These are phyloP conservation scores for Aspergillus heteromorphus DNA, from an alignment of 495 filamentous ascomycete species.

Conservation along the genomic window DNA sequence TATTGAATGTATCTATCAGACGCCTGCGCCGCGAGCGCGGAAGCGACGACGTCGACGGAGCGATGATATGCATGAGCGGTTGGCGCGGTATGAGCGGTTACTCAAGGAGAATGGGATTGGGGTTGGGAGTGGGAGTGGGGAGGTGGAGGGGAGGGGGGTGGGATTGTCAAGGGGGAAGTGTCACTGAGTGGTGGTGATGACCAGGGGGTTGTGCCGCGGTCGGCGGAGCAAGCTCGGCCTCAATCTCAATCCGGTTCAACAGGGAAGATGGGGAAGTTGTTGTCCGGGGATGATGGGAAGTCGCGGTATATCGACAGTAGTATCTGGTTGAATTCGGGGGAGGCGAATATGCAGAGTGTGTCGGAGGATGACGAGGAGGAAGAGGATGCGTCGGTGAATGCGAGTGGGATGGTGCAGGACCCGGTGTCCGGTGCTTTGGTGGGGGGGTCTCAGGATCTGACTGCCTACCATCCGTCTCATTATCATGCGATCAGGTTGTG, in stretches of 20 bases:
- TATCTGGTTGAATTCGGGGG: slow-evolving; percentile 13
- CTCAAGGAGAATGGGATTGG: slow-evolving; percentile 14
- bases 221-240: no score
- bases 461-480: slow-evolving; percentile 12
- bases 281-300: slow-evolving; percentile 9
- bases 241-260: background rate
- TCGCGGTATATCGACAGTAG: slow-evolving; percentile 19
- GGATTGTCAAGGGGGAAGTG: no score
- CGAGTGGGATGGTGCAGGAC: background rate
- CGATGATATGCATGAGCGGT: slow-evolving; percentile 9
- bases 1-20: slow-evolving; percentile 12
- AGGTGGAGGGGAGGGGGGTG: no score
- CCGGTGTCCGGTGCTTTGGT: slow-evolving; percentile 6
- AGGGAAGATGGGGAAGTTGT: slow-evolving; percentile 2
- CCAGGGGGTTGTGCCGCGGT: no score
- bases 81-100: slow-evolving; percentile 17
- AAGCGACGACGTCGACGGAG: slow-evolving; percentile 8
- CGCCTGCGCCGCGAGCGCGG: slow-evolving; percentile 5
- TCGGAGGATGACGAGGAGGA: slow-evolving; percentile 10
- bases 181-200: no score
- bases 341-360: slow-evolving; percentile 10
- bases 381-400: background rate
- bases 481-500: slow-evolving; percentile 42
- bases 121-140: no score
- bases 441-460: slow-evolving; percentile 1